Conservation (phyloP, 1,139 yeast species). For the Sugiyamaella sp. region DNA sequence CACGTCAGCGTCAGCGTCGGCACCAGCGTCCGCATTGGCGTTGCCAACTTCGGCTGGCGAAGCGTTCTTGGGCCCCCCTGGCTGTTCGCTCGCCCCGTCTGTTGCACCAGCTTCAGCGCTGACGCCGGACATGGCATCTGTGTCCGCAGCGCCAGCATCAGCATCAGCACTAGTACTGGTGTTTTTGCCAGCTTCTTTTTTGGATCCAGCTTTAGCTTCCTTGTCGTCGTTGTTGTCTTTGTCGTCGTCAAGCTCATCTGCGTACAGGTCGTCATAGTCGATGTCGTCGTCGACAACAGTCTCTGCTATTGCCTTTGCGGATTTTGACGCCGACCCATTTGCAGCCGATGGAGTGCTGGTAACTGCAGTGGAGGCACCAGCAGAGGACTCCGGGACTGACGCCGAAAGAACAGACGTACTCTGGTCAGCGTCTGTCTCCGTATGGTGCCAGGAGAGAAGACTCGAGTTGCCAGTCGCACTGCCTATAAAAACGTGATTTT, state of each 20-base stretch:
- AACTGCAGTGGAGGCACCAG: constrained; percentile 5
- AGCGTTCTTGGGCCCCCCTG: too few species aligned
- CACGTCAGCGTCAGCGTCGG: too few species aligned
- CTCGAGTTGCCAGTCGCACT: constrained; percentile 50
- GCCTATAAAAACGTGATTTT: constrained; percentile 47
- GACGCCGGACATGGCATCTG: too few species aligned
- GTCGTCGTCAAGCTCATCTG: constrained; percentile 37
- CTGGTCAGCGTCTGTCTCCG: constrained; percentile 21
- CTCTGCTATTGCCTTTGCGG: constrained; percentile 31
- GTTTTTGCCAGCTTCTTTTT: not conserved
- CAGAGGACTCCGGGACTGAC: not conserved
- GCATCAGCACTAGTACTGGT: too few species aligned
- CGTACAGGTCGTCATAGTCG: constrained; percentile 33
- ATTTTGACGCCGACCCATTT: not conserved
- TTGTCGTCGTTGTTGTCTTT: not conserved
- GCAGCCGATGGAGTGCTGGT: not conserved
- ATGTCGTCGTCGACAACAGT: constrained; percentile 44
- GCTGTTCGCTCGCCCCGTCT: too few species aligned
- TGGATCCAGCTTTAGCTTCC: not conserved
- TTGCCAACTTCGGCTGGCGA: too few species aligned
- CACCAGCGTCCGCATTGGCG: too few species aligned
- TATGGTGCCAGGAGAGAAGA: constrained; percentile 44
- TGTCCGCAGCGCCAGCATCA: constrained; percentile 20
- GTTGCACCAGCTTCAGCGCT: too few species aligned
- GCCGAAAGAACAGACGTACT: not conserved